Base-by-base conservation (phyloP, 2,329 filamentous ascomycete genomes). In the Fusarium concolor region DNA sequence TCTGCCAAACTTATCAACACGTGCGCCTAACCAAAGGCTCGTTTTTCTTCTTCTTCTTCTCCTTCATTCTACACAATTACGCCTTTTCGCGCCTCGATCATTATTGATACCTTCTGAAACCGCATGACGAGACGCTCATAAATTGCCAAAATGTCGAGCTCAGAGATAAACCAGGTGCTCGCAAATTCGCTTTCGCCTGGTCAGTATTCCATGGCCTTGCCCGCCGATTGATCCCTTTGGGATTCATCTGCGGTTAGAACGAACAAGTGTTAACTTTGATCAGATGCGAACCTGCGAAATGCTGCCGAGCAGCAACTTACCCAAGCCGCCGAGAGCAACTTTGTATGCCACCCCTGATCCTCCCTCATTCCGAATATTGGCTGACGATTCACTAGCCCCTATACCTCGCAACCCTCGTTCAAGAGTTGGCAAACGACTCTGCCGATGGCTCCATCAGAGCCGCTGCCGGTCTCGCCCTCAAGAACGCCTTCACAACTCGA, bases 161-260 rank as follows among this genome's bases (percentile, higher is more conserved):
- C 96, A 92, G 93, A 98, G 85, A 96, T 98, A 86, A 97, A 95
- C 86, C 91, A 94, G 85, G 95, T 99, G 85, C 92, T 99, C 86
- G 90, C 93, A 83, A 95, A 94, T 86, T 98, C 96, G 81, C 90
- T 98, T 84, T 96, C 94, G 79, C 87, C 94, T 79, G 95, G 96
- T 98, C 85, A 81, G 91, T 82, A 71, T 68, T 67, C 63, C 66
- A 62, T 51, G 39, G 38, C 45, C 39, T 54, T 43, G 37, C 43
- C 47, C 55, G 56, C 60, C 39, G 54, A 55, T 62, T 59, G 42
- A 47, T 45, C 22, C 39, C 50, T 60, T 47, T 7, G 14, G 29
- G 52, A 15, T 33, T 63, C 20, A 51, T 50, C 18, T 56, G 17
- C 46, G 54, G 42, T 38, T n/a, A 44, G 50, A 46, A 56, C 29